Percentiles rank a stretch among this genome's conserved stretches.
Conservation (phyloP, 208 protist genomes). For the Leishmania mexicana region DNA sequence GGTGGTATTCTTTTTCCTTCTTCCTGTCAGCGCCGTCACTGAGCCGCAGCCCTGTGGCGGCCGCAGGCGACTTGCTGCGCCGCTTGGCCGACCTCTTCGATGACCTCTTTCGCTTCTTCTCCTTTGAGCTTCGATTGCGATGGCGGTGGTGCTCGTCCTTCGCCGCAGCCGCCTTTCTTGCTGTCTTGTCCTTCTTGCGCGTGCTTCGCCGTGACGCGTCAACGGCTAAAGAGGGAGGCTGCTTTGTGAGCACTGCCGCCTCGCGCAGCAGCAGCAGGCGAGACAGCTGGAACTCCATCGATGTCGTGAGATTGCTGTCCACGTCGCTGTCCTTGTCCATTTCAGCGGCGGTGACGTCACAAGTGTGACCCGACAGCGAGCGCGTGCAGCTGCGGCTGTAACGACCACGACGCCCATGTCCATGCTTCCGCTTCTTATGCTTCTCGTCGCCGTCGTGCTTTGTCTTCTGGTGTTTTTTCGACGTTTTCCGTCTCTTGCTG, state of each 20-base stretch:
- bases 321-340: slow-evolving; percentile 15
- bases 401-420: slow-evolving; percentile 2
- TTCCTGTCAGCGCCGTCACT: slow-evolving; percentile 5
- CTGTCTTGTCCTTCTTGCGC: not conserved
- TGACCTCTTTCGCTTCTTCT: not conserved
- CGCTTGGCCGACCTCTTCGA: not conserved
- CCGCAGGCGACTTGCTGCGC: not conserved
- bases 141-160: slow-evolving; percentile 3
- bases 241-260: not conserved
- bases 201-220: not conserved
- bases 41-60: not conserved
- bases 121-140: slow-evolving; percentile 3
- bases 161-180: not conserved
- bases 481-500: not conserved
- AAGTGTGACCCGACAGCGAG: not conserved
- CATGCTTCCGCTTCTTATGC: not conserved
- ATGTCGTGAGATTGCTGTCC: slow-evolving; percentile 29
- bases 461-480: not conserved
- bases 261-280: slow-evolving; percentile 25
- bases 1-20: slow-evolving; percentile 13
- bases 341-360: not conserved
- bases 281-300: slow-evolving; percentile 33
- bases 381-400: not conserved
- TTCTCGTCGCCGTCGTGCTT: not conserved
- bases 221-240: not conserved